phyloP scores from a whole-genome alignment of 2,329 filamentous ascomycete genomes.

The Fusarium sp. region DNA sequence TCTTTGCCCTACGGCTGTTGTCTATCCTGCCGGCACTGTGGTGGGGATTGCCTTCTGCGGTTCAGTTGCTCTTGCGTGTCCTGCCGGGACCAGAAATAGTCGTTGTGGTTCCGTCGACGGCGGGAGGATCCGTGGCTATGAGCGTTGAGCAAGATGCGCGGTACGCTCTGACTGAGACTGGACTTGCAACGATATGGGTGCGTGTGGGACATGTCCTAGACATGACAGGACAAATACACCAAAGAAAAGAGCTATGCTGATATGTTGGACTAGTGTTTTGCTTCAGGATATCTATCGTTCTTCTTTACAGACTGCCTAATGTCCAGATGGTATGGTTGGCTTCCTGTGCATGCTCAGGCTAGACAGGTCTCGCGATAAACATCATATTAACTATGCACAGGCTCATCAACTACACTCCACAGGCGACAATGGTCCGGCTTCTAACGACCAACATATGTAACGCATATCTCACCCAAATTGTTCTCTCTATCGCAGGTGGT shows the following conservation, averaged over 20 bases:
- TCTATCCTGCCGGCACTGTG: slow-evolving; percentile 77
- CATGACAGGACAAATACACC: not conserved
- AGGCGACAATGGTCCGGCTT: slow-evolving; percentile 83
- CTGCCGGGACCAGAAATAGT: slow-evolving; percentile 56
- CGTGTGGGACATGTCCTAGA: slow-evolving; percentile 46
- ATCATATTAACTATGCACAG: slow-evolving; percentile 54
- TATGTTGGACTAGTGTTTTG: slow-evolving; percentile 69
- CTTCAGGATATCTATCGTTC: slow-evolving; percentile 82
- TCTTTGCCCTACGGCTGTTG: slow-evolving; percentile 78
- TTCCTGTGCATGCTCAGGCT: not conserved
- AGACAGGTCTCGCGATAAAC: slow-evolving; percentile 3
- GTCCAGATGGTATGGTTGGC: slow-evolving; percentile 75
- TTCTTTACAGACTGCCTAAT: slow-evolving; percentile 88
- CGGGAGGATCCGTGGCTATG: slow-evolving; percentile 34
- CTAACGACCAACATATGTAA: slow-evolving; percentile 80
- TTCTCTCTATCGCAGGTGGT: slow-evolving; percentile 76
- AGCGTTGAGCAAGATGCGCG: slow-evolving; percentile 43
- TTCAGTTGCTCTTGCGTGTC: slow-evolving; percentile 75
- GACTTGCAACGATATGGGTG: slow-evolving; percentile 80
- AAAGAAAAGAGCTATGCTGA: slow-evolving; percentile 13
- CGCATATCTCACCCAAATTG: slow-evolving; percentile 79
- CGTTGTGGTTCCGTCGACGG: slow-evolving; percentile 44
- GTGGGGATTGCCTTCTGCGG: slow-evolving; percentile 77
- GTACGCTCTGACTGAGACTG: slow-evolving; percentile 72
- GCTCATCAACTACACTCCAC: slow-evolving; percentile 86